These are phyloP conservation scores for Coprinellus aureogranulatus DNA, from an alignment of 768 basidiomycete genomes.

Conservation along the genomic window DNA sequence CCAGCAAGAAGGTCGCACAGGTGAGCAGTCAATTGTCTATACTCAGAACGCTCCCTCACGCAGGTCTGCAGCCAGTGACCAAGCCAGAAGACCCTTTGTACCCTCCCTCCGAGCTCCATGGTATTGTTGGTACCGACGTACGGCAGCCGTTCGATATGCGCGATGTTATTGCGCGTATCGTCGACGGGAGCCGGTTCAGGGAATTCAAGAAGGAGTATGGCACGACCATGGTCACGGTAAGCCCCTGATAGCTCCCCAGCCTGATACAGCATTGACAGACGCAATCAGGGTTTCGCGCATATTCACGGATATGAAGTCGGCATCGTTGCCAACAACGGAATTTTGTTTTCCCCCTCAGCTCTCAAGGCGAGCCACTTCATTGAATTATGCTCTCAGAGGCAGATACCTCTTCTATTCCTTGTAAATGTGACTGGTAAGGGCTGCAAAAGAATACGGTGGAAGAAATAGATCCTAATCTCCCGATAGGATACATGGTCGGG, in stretches of 20 bases:
- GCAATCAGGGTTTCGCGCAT: conserved; percentile 76
- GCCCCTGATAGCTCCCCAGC: conserved; percentile 16
- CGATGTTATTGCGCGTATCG: conserved; percentile 87
- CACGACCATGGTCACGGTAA: conserved; percentile 81
- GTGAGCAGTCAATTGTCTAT: conserved; percentile 38
- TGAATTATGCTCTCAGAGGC: conserved; percentile 86
- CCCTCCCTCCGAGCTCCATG: conserved; percentile 77
- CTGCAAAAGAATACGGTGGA: neutral
- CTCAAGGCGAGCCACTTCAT: conserved; percentile 96
- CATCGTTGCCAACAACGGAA: conserved; percentile 92
- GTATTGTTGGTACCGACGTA: conserved; percentile 87
- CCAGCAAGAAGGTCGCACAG: conserved; percentile 46
- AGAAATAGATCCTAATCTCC: conserved; percentile 10
- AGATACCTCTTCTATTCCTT: conserved; percentile 86
- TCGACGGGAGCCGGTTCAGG: conserved; percentile 87
- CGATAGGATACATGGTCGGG: conserved; percentile 87
- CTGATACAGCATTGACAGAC: neutral
- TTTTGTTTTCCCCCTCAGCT: conserved; percentile 90
- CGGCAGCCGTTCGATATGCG: conserved; percentile 91
- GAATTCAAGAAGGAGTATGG: conserved; percentile 98
- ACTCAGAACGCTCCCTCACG: neutral
- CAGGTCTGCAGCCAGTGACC: conserved; percentile 48
- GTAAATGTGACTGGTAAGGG: conserved; percentile 85
- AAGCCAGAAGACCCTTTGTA: conserved; percentile 73
- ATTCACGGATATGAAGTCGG: conserved; percentile 89